Percentiles rank a stretch among this genome's conserved stretches.
Conservation (phyloP, 2,329 filamentous ascomycete species). For the Meredithiella fracta region DNA sequence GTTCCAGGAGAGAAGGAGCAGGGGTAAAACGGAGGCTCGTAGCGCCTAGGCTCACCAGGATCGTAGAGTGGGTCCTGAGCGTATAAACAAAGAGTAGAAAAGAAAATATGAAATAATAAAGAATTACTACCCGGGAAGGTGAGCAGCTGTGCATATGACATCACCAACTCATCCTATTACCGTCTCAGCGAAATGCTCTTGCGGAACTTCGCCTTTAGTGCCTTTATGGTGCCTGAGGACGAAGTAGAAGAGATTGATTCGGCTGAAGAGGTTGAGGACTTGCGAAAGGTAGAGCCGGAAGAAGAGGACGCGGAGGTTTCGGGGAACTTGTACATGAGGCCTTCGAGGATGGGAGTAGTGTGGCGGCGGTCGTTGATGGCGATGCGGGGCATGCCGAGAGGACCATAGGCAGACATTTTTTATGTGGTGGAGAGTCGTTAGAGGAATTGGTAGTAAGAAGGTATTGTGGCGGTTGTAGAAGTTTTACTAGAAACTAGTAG, state of each 20-base stretch:
- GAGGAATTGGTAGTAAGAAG: constrained; percentile 31
- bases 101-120: not conserved
- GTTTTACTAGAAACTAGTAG: constrained; percentile 25
- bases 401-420: constrained; percentile 12
- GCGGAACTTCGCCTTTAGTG: constrained; percentile 10
- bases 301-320: not conserved
- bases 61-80: not conserved
- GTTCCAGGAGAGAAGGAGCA: not conserved
- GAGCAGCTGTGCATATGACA: no score
- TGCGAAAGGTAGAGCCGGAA: not conserved
- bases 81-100: not conserved
- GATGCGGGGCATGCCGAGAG: constrained; percentile 12
- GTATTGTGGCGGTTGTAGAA: constrained; percentile 39
- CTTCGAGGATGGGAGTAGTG: constrained; percentile 15
- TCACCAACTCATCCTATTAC: not conserved
- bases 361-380: constrained; percentile 14
- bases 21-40: no score
- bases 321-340: constrained; percentile 15
- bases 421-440: constrained; percentile 32
- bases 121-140: not conserved
- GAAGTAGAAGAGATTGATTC: constrained; percentile 3
- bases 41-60: no score
- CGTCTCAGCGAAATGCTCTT: constrained; percentile 9
- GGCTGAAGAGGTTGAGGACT: not conserved
- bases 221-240: not conserved